Evolutionary conservation across 495 filamentous ascomycete genomes (phyloP).

Genomic region (Cetradonia linearis): DNA sequence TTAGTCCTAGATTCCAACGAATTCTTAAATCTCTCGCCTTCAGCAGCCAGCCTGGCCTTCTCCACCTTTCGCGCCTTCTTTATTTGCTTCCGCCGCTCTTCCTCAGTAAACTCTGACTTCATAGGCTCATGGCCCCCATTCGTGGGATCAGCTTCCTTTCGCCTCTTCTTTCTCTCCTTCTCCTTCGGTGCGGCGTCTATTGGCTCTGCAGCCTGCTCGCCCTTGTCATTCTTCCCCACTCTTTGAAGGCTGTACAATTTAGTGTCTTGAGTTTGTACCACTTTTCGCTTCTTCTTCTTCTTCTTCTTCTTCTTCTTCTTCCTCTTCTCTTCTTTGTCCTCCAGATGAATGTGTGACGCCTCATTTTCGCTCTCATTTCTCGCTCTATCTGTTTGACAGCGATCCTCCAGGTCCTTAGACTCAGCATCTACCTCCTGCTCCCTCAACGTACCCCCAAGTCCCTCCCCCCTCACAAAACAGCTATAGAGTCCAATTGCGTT

Average conservation of each 20-base stretch:
- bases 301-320: not conserved
- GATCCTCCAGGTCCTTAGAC: no score
- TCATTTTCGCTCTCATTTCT: no score
- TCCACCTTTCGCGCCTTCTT: not conserved
- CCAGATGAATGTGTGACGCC: no score
- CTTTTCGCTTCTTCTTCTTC: not conserved
- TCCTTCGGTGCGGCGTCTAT: not conserved
- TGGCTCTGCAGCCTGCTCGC: not conserved
- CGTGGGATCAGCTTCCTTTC: not conserved
- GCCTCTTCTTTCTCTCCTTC: not conserved
- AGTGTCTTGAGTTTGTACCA: not conserved
- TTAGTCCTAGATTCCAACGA: not conserved
- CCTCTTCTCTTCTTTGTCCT: not conserved
- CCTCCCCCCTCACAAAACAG: constrained; percentile 67
- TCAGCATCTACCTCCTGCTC: constrained; percentile 16
- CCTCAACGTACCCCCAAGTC: constrained; percentile 56
- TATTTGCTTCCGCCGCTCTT: not conserved
- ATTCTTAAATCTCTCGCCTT: not conserved
- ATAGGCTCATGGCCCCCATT: not conserved
- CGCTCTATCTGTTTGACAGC: no score
- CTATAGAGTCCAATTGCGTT: constrained; percentile 59
- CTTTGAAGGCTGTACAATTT: not conserved
- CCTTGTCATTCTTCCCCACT: not conserved
- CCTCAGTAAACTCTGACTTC: not conserved
- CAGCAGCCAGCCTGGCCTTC: not conserved